Evolutionary conservation across 768 basidiomycete genomes (phyloP).

Genomic region (Boletus insuetus): DNA sequence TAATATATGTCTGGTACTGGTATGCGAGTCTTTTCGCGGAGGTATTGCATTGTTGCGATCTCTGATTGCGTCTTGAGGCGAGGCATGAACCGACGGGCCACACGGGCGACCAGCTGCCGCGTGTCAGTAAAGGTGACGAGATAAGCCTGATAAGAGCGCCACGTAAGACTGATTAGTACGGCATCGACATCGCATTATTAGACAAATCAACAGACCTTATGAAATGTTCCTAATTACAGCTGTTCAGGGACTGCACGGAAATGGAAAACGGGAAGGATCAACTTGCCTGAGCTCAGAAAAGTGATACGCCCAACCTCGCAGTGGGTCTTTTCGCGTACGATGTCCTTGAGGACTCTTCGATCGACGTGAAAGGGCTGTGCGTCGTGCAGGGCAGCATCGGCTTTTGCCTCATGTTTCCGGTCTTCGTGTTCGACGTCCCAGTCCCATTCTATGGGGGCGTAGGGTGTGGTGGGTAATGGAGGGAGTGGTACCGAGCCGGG

Average conservation of each 20-base stretch:
- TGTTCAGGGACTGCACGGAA: constrained; percentile 2
- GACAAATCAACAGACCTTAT: constrained; percentile 55
- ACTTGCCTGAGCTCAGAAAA: constrained; percentile 73
- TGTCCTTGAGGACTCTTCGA: constrained; percentile 68
- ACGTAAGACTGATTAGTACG: constrained; percentile 5
- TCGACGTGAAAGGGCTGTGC: constrained; percentile 73
- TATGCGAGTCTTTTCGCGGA: constrained; percentile 64
- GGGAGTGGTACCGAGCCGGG: constrained; percentile 26
- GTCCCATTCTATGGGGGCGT: constrained; percentile 53
- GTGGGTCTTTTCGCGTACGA: constrained; percentile 68
- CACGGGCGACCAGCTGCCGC: constrained; percentile 68
- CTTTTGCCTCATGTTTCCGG: constrained; percentile 58
- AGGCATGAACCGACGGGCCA: constrained; percentile 84
- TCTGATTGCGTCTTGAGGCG: constrained; percentile 85
- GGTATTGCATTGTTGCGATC: constrained; percentile 80
- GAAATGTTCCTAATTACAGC: constrained; percentile 67
- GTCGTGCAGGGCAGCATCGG: constrained; percentile 60
- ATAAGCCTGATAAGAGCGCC: constrained; percentile 55
- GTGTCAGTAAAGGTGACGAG: constrained; percentile 63
- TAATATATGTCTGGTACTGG: constrained; percentile 76
- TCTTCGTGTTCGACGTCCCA: constrained; percentile 74
- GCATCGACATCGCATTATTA: neutral
- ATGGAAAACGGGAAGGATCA: constrained; percentile 8
- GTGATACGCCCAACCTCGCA: constrained; percentile 64
- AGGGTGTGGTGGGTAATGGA: constrained; percentile 1